Conservation (phyloP, 495 filamentous ascomycete genomes). For the Cairneyella variabilis region DNA sequence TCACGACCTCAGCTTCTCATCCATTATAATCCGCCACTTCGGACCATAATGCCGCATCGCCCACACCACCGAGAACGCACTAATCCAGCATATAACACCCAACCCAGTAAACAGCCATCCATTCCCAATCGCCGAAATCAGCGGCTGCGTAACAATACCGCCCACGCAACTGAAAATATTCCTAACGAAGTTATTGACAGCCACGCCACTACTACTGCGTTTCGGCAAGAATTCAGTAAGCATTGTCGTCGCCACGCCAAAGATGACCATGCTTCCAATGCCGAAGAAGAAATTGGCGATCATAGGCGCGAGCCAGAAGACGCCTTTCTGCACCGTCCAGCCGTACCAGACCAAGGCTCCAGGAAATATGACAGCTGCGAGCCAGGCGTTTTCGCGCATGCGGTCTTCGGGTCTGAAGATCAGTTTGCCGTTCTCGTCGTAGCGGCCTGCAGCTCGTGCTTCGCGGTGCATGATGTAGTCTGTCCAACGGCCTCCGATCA, state of each 20-base stretch:
- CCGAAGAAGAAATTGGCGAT: conserved; percentile 90
- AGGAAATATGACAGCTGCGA: conserved; percentile 74
- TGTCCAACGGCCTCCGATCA: conserved; percentile 81
- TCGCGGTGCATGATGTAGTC: conserved; percentile 86
- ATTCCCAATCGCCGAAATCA: conserved; percentile 78
- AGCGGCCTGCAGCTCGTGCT: conserved; percentile 65
- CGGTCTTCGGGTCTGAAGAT: conserved; percentile 81
- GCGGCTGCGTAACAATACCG: conserved; percentile 65
- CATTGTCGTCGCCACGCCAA: conserved; percentile 75
- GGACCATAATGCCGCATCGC: conserved; percentile 62
- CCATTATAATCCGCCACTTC: conserved; percentile 68
- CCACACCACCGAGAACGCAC: conserved; percentile 53
- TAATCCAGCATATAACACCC: conserved; percentile 56
- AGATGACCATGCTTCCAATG: conserved; percentile 84
- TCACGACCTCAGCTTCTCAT: conserved; percentile 35
- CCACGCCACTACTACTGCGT: conserved; percentile 70
- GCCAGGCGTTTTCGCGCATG: conserved; percentile 84
- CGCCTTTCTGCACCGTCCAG: conserved; percentile 39
- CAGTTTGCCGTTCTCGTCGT: conserved; percentile 64
- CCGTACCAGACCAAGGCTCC: conserved; percentile 63
- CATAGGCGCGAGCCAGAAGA: conserved; percentile 45
- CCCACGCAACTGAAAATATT: conserved; percentile 85
- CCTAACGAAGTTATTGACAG: conserved; percentile 80
- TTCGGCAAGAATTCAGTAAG: conserved; percentile 87
- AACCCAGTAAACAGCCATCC: conserved; percentile 88